These are phyloP conservation scores for Filobasidium uniguttulatum DNA, from an alignment of 1,284 basidiomycete species.

Conservation along the genomic window DNA sequence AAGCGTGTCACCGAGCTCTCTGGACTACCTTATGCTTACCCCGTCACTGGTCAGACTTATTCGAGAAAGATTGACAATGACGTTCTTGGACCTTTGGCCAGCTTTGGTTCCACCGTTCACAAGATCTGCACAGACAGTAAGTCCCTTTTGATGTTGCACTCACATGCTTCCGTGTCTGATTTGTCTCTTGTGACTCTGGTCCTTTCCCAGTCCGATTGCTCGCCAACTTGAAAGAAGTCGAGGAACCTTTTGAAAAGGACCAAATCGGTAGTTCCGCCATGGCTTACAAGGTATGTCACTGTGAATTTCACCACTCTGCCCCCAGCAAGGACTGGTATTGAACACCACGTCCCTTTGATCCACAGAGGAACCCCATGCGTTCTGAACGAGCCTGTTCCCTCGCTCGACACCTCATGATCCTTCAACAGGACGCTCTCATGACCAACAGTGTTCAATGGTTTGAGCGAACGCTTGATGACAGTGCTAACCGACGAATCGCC, in stretches of 20 bases:
- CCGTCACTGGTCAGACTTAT: conserved; percentile 97
- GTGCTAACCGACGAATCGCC: conserved; percentile 89
- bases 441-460: conserved; percentile 90
- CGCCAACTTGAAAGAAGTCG: conserved; percentile 93
- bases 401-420: conserved; percentile 77
- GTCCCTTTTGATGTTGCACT: conserved; percentile 14
- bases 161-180: too few relatives aligned
- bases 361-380: conserved; percentile 89
- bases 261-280: conserved; percentile 98
- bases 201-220: conserved; percentile 56
- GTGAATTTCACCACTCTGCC: background rate
- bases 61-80: conserved; percentile 96
- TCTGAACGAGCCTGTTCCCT: conserved; percentile 94
- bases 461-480: conserved; percentile 88
- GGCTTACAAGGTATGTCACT: conserved; percentile 68
- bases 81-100: conserved; percentile 75
- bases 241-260: conserved; percentile 97
- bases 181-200: too few relatives aligned
- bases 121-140: conserved; percentile 86
- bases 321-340: background rate
- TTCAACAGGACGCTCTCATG: conserved; percentile 87
- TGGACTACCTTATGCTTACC: conserved; percentile 88
- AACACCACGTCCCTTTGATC: too few relatives aligned
- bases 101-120: conserved; percentile 87
- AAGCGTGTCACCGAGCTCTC: conserved; percentile 74